phyloP scores from a whole-genome alignment of 495 filamentous ascomycete genomes.

The Penicillium alfredii region DNA sequence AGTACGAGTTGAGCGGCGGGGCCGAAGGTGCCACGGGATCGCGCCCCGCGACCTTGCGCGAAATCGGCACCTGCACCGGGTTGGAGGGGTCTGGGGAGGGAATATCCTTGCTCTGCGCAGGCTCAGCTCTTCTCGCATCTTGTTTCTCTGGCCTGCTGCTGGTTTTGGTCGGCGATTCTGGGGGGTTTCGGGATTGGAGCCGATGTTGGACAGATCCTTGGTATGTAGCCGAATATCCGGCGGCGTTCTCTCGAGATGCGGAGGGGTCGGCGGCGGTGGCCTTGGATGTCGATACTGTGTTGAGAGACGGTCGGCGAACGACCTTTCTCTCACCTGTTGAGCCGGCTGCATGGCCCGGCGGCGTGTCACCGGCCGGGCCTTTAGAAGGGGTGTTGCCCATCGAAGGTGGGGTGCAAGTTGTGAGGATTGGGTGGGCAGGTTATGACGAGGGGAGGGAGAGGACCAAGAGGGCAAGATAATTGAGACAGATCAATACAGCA shows the following conservation, averaged over 20 bases:
- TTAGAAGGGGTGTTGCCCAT: slow-evolving; percentile 50
- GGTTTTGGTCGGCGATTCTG: slow-evolving; percentile 20
- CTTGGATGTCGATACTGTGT: slow-evolving; percentile 34
- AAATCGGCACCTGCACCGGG: slow-evolving; percentile 46
- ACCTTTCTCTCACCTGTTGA: slow-evolving; percentile 33
- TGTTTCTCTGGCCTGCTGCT: slow-evolving; percentile 19
- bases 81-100: slow-evolving; percentile 34
- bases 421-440: slow-evolving; percentile 7
- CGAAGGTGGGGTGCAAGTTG: slow-evolving; percentile 18
- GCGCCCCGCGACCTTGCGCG: slow-evolving; percentile 28
- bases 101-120: slow-evolving; percentile 18
- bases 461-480: slow-evolving; percentile 2
- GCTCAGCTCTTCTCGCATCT: slow-evolving; percentile 20
- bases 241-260: slow-evolving; percentile 37
- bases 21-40: slow-evolving; percentile 39
- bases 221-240: slow-evolving; percentile 34
- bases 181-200: slow-evolving; percentile 32
- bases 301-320: slow-evolving; percentile 35
- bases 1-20: slow-evolving; percentile 44
- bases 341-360: slow-evolving; percentile 22
- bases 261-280: slow-evolving; percentile 39
- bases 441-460: background rate
- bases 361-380: slow-evolving; percentile 34
- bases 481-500: slow-evolving; percentile 17
- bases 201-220: slow-evolving; percentile 34